Conservation (phyloP, 1,284 basidiomycete species). For the Fistulinella staudtii region DNA sequence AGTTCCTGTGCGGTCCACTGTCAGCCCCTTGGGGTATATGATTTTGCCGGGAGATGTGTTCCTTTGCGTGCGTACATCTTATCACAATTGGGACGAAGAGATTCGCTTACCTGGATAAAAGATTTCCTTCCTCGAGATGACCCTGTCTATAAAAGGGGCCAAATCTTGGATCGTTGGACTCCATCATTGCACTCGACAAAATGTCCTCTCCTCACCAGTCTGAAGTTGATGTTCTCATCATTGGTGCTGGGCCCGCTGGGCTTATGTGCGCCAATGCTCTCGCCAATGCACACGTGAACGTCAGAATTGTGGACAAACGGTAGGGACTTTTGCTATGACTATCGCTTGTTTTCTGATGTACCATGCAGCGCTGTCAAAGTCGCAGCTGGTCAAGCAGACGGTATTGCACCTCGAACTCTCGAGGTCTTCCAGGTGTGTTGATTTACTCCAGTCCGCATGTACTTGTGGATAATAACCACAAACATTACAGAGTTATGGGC, state of each 20-base stretch:
- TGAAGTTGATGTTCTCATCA: slow-evolving; percentile 51
- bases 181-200: background rate
- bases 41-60: background rate
- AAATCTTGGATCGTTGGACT: background rate
- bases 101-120: slow-evolving; percentile 2
- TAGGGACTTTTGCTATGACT: slow-evolving; percentile 16
- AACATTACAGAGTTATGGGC: slow-evolving; percentile 34
- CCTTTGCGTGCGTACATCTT: background rate
- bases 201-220: background rate
- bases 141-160: slow-evolving; percentile 1
- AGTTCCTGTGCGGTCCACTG: background rate
- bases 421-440: slow-evolving; percentile 65
- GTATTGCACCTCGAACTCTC: slow-evolving; percentile 72
- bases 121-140: background rate
- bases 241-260: slow-evolving; percentile 57
- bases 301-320: slow-evolving; percentile 67
- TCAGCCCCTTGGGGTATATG: background rate
- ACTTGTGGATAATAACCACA: too few relatives aligned
- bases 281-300: slow-evolving; percentile 52
- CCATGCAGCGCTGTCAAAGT: slow-evolving; percentile 50
- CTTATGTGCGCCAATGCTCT: slow-evolving; percentile 64
- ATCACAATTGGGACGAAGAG: background rate
- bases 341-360: background rate
- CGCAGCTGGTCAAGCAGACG: slow-evolving; percentile 71
- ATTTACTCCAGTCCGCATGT: background rate